Conservation (phyloP, 208 protist genomes). For the Leishmania aethiopica region DNA sequence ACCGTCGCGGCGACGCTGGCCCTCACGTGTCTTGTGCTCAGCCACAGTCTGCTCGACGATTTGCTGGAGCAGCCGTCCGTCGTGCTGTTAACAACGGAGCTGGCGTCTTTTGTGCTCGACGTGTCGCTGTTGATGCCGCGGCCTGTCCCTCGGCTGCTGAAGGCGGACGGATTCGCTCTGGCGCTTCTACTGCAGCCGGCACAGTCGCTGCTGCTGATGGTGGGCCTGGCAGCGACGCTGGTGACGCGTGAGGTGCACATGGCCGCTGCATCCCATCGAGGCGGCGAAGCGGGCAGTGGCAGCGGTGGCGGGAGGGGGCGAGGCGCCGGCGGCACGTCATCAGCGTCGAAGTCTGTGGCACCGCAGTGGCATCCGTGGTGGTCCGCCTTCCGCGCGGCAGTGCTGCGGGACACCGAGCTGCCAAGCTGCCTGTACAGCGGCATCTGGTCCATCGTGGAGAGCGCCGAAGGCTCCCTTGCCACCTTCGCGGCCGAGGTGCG, state of each 20-base stretch:
- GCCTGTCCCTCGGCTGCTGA: conserved; percentile 45
- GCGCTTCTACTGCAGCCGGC: conserved; percentile 42
- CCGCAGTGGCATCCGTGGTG: conserved; percentile 45
- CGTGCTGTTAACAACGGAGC: conserved; percentile 47
- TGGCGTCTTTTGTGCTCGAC: conserved; percentile 50
- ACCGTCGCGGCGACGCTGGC: conserved; percentile 38
- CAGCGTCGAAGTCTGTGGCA: not conserved
- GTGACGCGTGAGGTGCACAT: conserved; percentile 39
- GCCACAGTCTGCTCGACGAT: conserved; percentile 32
- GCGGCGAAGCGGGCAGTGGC: not conserved
- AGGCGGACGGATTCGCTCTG: conserved; percentile 38
- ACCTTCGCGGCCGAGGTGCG: conserved; percentile 3
- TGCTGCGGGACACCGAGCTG: conserved; percentile 50
- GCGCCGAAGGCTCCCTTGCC: conserved; percentile 33
- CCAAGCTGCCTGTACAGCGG: conserved; percentile 44
- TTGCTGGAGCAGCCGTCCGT: conserved; percentile 32
- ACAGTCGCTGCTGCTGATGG: conserved; percentile 54
- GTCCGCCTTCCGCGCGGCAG: conserved; percentile 43
- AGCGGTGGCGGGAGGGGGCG: not conserved
- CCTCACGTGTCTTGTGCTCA: conserved; percentile 46
- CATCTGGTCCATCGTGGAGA: conserved; percentile 42
- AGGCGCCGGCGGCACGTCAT: not conserved
- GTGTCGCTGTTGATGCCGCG: conserved; percentile 36
- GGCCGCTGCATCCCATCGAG: conserved; percentile 3
- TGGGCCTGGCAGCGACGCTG: conserved; percentile 55